A percentile compares a stretch with the other conserved stretches of the same genome.
These are phyloP conservation scores for Smittium mucronatum DNA, from an alignment of 371 early-diverging fungal genomes.

Conservation along the genomic window DNA sequence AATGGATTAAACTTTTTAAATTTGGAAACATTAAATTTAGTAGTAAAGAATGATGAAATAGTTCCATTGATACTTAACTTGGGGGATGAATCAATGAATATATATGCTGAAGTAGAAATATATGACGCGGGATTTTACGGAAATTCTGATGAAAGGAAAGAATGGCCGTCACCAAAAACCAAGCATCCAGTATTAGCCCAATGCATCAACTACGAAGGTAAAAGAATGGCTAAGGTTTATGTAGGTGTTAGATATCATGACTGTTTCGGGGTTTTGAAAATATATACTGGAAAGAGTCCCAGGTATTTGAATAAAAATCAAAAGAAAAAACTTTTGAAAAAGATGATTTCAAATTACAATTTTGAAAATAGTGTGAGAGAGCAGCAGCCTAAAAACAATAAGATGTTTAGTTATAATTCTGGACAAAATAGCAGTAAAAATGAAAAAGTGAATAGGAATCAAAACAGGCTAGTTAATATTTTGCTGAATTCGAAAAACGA, in stretches of 20 bases:
- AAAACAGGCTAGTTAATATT: constrained; percentile 21
- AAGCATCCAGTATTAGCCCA: constrained; percentile 33
- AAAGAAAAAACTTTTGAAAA: neutral
- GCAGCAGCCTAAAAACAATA: neutral
- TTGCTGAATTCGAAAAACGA: constrained; percentile 19
- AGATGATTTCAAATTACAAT: neutral
- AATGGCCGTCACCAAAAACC: constrained; percentile 24
- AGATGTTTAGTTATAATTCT: neutral
- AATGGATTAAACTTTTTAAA: constrained; percentile 29
- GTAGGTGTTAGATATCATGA: constrained; percentile 20
- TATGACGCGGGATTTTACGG: constrained; percentile 8
- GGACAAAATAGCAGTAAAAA: neutral
- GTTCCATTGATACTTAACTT: constrained; percentile 28
- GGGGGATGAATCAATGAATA: constrained; percentile 22
- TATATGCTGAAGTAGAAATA: constrained; percentile 34
- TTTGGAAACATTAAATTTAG: constrained; percentile 20
- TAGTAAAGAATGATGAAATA: constrained; percentile 27
- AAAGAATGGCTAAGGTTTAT: constrained; percentile 33
- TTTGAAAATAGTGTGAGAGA: neutral
- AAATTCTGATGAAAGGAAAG: constrained; percentile 8
- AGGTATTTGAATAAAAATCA: constrained; percentile 21
- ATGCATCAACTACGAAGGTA: constrained; percentile 34
- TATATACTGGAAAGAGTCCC: constrained; percentile 29
- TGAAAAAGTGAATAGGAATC: constrained; percentile 13
- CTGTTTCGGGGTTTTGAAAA: constrained; percentile 28